Evolutionary conservation across 2,329 filamentous ascomycete species (phyloP).

Genomic region (Trichoderma polysporum): DNA sequence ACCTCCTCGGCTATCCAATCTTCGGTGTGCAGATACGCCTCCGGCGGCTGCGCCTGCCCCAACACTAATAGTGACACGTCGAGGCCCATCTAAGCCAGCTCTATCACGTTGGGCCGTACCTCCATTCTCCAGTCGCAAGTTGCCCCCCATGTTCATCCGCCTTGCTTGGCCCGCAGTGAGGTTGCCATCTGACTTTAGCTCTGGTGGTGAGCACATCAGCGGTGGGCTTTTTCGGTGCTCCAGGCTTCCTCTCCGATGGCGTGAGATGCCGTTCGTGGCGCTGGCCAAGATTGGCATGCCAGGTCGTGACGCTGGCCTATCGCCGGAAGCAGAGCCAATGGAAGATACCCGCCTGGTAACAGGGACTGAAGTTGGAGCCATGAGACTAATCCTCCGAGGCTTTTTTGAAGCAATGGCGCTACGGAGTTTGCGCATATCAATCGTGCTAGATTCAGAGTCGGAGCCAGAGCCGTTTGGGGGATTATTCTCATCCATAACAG

Average conservation of each 20-base stretch:
- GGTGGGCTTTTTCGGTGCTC: slow-evolving; percentile 55
- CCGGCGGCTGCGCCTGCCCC: slow-evolving; percentile 26
- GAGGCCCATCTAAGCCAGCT: slow-evolving; percentile 28
- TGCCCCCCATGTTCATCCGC: slow-evolving; percentile 55
- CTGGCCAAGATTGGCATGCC: slow-evolving; percentile 48
- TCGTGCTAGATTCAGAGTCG: slow-evolving; percentile 48
- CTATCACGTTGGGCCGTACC: slow-evolving; percentile 29
- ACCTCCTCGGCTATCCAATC: slow-evolving; percentile 34
- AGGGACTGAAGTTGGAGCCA: slow-evolving; percentile 37
- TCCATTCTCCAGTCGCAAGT: slow-evolving; percentile 34
- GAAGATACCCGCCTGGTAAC: slow-evolving; percentile 48
- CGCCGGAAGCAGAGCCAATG: slow-evolving; percentile 38
- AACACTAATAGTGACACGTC: slow-evolving; percentile 41
- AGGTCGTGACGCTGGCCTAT: slow-evolving; percentile 31
- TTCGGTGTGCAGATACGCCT: slow-evolving; percentile 27
- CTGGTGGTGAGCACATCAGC: slow-evolving; percentile 51
- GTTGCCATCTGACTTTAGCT: slow-evolving; percentile 38
- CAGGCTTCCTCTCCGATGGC: slow-evolving; percentile 50
- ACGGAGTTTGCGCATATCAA: slow-evolving; percentile 56
- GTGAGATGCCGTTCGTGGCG: slow-evolving; percentile 55
- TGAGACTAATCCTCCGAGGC: slow-evolving; percentile 42
- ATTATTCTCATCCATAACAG: slow-evolving; percentile 52
- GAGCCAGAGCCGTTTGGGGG: slow-evolving; percentile 45
- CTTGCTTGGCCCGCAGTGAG: slow-evolving; percentile 57
- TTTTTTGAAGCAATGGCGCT: slow-evolving; percentile 55